Evolutionary conservation across 352 stramenopile species (phyloP).

Genomic region (Phytophthora aleatoria): DNA sequence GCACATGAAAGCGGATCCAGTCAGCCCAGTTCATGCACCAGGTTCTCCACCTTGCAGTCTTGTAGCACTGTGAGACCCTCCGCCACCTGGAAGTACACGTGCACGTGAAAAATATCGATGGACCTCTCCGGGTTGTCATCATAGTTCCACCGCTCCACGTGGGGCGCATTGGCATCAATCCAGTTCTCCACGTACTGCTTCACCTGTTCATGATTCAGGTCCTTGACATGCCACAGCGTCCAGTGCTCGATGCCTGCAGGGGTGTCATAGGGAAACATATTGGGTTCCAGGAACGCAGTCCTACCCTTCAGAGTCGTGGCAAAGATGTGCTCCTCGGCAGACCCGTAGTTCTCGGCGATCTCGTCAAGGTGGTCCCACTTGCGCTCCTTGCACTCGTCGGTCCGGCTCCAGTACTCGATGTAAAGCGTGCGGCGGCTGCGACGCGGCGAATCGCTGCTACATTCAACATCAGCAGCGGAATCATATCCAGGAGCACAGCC

Average conservation of each 20-base stretch:
- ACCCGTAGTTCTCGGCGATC: conserved; percentile 76
- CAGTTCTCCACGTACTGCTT: conserved; percentile 90
- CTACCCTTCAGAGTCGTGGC: conserved; percentile 81
- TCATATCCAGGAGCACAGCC: conserved; percentile 28
- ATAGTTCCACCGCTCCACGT: conserved; percentile 85
- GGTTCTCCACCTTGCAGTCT: conserved; percentile 62
- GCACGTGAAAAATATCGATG: conserved; percentile 91
- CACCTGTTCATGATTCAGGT: conserved; percentile 80
- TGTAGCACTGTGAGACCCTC: conserved; percentile 60
- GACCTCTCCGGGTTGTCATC: conserved; percentile 89
- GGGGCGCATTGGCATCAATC: conserved; percentile 85
- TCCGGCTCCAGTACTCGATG: conserved; percentile 90
- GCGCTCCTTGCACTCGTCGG: conserved; percentile 87
- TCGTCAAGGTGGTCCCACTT: conserved; percentile 90
- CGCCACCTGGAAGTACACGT: conserved; percentile 87
- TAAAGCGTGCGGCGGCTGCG: conserved; percentile 78
- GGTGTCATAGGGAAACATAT: conserved; percentile 92
- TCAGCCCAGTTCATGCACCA: conserved; percentile 80
- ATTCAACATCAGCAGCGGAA: conserved; percentile 64
- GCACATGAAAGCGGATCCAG: conserved; percentile 27
- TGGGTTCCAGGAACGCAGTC: conserved; percentile 83
- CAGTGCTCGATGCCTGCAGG: conserved; percentile 89
- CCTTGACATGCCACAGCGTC: conserved; percentile 84
- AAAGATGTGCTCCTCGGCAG: conserved; percentile 84
- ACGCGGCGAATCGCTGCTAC: conserved; percentile 38